A percentile compares a stretch with the other conserved stretches of the same genome.
These are phyloP conservation scores for Teunomyces stri DNA, from an alignment of 805 yeast species.

Conservation along the genomic window DNA sequence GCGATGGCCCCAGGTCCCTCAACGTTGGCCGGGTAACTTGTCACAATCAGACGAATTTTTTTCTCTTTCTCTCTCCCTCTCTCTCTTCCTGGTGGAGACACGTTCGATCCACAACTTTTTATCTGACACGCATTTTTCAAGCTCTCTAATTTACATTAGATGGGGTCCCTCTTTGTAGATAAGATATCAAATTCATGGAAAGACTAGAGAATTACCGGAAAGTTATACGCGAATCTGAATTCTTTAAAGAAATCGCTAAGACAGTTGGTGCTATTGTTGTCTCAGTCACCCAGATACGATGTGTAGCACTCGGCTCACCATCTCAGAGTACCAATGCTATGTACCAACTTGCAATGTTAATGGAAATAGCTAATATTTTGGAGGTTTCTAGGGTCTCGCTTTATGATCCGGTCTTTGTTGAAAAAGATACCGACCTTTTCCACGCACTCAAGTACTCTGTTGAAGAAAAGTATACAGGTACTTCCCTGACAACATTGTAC, in stretches of 20 bases:
- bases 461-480: constrained; percentile 14
- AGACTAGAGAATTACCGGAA: background rate
- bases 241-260: background rate
- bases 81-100: background rate
- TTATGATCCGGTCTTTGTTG: constrained; percentile 64
- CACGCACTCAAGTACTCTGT: constrained; percentile 11
- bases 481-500: constrained; percentile 33
- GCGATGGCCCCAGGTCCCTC: background rate
- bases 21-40: background rate
- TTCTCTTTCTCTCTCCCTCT: no score
- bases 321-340: constrained; percentile 55
- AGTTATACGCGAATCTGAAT: background rate
- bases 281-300: constrained; percentile 41
- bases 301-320: constrained; percentile 73
- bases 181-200: background rate
- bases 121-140: no score
- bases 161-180: no score
- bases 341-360: constrained; percentile 62
- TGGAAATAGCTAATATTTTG: constrained; percentile 33
- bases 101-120: background rate
- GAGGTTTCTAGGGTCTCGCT: constrained; percentile 36
- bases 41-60: background rate
- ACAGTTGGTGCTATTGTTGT: background rate
- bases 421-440: constrained; percentile 39
- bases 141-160: no score